A percentile compares a stretch with the other conserved stretches of the same genome.
These are phyloP conservation scores for Penicillium sp. DNA, from an alignment of 2,329 filamentous ascomycete genomes.

Conservation along the genomic window DNA sequence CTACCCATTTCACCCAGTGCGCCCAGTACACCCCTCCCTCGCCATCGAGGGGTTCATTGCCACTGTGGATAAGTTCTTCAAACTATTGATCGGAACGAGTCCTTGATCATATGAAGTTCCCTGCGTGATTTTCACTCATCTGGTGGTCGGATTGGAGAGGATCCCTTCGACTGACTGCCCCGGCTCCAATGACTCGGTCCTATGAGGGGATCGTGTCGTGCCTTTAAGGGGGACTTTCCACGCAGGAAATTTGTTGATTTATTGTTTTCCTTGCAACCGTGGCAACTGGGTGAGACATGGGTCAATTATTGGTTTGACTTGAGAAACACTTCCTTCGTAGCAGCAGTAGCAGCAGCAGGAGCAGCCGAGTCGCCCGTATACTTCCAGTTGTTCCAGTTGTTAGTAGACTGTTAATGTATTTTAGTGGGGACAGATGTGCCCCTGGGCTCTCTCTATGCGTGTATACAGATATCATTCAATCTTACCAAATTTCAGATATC, in stretches of 20 bases:
- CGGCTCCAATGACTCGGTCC: background rate
- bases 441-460: no score
- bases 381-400: no score
- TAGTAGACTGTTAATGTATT: no score
- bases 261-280: conserved; percentile 1
- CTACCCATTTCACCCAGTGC: no score
- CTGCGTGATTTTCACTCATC: background rate
- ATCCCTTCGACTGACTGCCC: background rate
- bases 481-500: no score
- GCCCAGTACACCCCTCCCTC: background rate
- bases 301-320: conserved; percentile 1
- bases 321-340: background rate
- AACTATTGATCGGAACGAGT: conserved; percentile 1
- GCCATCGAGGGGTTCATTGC: background rate
- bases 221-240: background rate
- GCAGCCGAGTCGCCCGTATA: no score
- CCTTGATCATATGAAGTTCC: background rate
- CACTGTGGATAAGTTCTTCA: background rate
- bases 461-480: no score
- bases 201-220: background rate
- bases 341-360: no score
- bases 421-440: no score
- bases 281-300: conserved; percentile 3
- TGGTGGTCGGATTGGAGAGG: background rate
- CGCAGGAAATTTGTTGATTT: background rate